A percentile compares a stretch with the other conserved stretches of the same genome.
Evolutionary conservation across 129 eudicot species (phyloP).

Genomic region (Silybum marianum): DNA sequence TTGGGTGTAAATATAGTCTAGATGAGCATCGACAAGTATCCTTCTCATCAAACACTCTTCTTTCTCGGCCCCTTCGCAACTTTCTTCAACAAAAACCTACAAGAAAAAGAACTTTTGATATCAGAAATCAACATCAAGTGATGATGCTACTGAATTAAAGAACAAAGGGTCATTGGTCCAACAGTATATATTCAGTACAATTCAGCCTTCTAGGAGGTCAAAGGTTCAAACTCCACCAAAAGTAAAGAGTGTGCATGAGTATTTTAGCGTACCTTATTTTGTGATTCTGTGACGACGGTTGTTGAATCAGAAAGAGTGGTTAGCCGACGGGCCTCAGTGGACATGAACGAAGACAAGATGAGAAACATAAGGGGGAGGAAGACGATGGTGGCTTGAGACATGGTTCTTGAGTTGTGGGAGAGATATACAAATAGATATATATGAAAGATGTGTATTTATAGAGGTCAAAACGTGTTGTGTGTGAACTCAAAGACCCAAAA

Average conservation of each 20-base stretch:
- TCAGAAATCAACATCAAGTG: neutral
- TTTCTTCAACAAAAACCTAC: conserved; percentile 26
- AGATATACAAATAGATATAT: conserved; percentile 18
- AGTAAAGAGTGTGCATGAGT: neutral
- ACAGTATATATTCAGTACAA: too few relatives aligned
- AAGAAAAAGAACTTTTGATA: neutral
- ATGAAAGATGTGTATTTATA: conserved; percentile 28
- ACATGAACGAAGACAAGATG: neutral
- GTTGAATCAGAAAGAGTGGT: conserved; percentile 2
- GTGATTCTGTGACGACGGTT: conserved; percentile 10
- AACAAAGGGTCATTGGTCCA: neutral
- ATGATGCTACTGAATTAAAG: neutral
- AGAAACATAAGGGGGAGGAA: conserved; percentile 22
- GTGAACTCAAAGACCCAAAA: conserved; percentile 18
- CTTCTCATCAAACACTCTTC: conserved; percentile 39
- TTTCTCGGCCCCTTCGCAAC: conserved; percentile 26
- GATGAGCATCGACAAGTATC: conserved; percentile 33
- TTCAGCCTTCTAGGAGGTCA: neutral
- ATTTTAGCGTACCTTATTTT: conserved; percentile 17
- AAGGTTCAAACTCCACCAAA: too few relatives aligned
- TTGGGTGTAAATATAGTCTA: conserved; percentile 38
- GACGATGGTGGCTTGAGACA: conserved; percentile 30
- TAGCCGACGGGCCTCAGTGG: conserved; percentile 18
- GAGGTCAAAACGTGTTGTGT: conserved; percentile 15
- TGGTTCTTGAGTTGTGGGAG: conserved; percentile 28